Evolutionary conservation across 2,329 filamentous ascomycete species (phyloP).

Genomic region (Bertia moriformis): DNA sequence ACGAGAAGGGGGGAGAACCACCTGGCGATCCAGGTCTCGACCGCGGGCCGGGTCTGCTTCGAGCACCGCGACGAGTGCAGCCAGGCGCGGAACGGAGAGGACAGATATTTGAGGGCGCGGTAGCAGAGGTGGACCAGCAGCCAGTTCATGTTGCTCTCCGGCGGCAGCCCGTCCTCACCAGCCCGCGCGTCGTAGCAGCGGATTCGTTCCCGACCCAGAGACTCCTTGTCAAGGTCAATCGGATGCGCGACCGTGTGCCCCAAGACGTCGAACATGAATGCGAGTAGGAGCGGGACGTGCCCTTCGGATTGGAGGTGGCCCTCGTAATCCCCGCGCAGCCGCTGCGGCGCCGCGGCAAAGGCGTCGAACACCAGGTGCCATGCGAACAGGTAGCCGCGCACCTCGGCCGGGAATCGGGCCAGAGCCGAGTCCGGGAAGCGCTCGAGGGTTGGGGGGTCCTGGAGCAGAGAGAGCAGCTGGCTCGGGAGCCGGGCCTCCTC

Average conservation of each 20-base stretch:
- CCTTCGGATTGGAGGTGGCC: neutral
- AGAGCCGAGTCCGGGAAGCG: neutral
- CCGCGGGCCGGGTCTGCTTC: neutral
- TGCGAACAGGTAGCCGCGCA: neutral
- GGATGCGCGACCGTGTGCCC: neutral
- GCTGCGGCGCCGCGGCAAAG: neutral
- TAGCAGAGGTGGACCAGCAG: constrained; percentile 39
- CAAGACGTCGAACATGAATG: neutral
- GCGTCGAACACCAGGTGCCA: neutral
- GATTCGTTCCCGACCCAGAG: too few relatives aligned
- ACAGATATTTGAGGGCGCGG: constrained; percentile 39
- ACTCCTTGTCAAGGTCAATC: neutral
- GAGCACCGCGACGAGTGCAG: neutral
- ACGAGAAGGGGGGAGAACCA: neutral
- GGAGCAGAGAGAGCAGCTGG: neutral
- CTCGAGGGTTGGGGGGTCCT: neutral
- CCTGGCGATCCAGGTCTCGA: neutral
- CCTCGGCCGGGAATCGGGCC: neutral
- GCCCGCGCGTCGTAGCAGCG: neutral
- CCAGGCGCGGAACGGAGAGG: constrained; percentile 44
- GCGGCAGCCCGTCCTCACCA: neutral
- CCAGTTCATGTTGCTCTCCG: neutral
- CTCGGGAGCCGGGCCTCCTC: neutral
- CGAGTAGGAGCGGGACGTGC: neutral
- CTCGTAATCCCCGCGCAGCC: neutral